A percentile compares a stretch with the other conserved stretches of the same genome.
Conservation (phyloP, 2,329 filamentous ascomycete genomes). For the Rugonectria rugulosa region DNA sequence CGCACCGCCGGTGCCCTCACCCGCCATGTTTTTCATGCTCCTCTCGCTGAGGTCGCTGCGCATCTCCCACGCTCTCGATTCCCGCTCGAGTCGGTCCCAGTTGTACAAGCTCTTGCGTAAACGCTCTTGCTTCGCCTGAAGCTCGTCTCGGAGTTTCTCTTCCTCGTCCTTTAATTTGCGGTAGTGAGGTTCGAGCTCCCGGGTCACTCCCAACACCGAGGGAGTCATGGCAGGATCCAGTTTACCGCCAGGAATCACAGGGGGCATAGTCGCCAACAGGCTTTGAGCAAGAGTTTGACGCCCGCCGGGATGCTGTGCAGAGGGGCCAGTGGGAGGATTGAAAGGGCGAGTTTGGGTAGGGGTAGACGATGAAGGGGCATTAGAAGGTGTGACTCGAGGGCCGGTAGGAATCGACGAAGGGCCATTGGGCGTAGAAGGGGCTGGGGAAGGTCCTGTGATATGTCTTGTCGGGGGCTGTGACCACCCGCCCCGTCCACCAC, state of each 20-base stretch:
- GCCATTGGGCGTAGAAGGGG: conserved; percentile 51
- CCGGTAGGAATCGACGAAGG: conserved; percentile 57
- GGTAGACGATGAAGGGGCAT: conserved; percentile 47
- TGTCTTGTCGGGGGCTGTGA: conserved; percentile 44
- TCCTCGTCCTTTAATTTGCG: conserved; percentile 64
- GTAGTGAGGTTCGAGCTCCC: conserved; percentile 63
- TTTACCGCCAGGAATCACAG: conserved; percentile 62
- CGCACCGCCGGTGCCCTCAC: conserved; percentile 62
- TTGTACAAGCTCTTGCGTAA: conserved; percentile 59
- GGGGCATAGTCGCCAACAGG: conserved; percentile 59
- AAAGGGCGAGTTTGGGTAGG: conserved; percentile 56
- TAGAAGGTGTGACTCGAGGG: conserved; percentile 48
- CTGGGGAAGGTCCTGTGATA: conserved; percentile 44
- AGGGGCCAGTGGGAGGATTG: conserved; percentile 66
- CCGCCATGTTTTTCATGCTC: conserved; percentile 63
- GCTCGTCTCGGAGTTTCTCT: conserved; percentile 62
- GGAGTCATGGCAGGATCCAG: conserved; percentile 56
- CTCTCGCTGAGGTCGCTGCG: conserved; percentile 64
- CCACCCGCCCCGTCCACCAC: conserved; percentile 58
- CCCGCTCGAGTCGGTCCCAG: conserved; percentile 64
- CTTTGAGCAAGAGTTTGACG: conserved; percentile 60
- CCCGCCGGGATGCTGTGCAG: conserved; percentile 47
- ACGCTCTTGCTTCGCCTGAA: conserved; percentile 61
- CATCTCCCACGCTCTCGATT: conserved; percentile 61
- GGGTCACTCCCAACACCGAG: conserved; percentile 55